Evolutionary conservation across 306 rosid genomes (phyloP).

Genomic region (Vicia faba): DNA sequence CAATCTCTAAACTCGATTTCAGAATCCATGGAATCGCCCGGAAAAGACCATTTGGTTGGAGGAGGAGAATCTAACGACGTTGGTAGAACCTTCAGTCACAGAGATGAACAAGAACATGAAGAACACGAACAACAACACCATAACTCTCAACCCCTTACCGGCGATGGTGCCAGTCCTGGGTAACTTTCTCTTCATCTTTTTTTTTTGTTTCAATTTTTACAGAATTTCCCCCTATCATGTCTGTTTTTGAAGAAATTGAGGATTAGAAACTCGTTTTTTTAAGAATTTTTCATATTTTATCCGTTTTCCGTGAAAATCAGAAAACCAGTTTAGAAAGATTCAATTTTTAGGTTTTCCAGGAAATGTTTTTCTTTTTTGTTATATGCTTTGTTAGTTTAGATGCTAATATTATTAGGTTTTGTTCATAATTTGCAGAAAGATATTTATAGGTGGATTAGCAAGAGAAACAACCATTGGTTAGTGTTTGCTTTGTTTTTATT

Average conservation of each 20-base stretch:
- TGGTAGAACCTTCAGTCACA: slow-evolving; percentile 47
- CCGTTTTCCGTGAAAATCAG: slow-evolving; percentile 30
- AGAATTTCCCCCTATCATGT: neutral
- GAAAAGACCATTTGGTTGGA: slow-evolving; percentile 47
- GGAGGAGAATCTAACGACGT: slow-evolving; percentile 60
- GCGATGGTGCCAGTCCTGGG: slow-evolving; percentile 99
- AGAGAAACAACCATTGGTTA: slow-evolving; percentile 91
- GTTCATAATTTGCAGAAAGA: slow-evolving; percentile 77
- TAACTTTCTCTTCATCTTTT: slow-evolving; percentile 40
- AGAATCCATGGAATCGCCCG: slow-evolving; percentile 67
- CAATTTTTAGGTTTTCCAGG: neutral
- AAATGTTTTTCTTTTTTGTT: neutral
- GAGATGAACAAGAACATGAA: slow-evolving; percentile 53
- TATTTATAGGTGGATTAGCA: slow-evolving; percentile 95
- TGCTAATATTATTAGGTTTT: slow-evolving; percentile 42
- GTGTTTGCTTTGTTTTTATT: slow-evolving; percentile 42
- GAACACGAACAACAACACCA: slow-evolving; percentile 49
- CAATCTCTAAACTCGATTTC: slow-evolving; percentile 6
- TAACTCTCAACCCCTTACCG: slow-evolving; percentile 73
- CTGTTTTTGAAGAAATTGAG: neutral
- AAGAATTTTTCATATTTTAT: neutral
- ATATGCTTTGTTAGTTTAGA: slow-evolving; percentile 24
- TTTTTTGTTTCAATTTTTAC: neutral
- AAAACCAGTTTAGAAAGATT: slow-evolving; percentile 8
- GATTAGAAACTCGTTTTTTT: neutral